Evolutionary conservation across 768 basidiomycete genomes (phyloP), one percentile per base, ranked within the genome.

Genomic region (Tylopilus vinaceipallidus): DNA sequence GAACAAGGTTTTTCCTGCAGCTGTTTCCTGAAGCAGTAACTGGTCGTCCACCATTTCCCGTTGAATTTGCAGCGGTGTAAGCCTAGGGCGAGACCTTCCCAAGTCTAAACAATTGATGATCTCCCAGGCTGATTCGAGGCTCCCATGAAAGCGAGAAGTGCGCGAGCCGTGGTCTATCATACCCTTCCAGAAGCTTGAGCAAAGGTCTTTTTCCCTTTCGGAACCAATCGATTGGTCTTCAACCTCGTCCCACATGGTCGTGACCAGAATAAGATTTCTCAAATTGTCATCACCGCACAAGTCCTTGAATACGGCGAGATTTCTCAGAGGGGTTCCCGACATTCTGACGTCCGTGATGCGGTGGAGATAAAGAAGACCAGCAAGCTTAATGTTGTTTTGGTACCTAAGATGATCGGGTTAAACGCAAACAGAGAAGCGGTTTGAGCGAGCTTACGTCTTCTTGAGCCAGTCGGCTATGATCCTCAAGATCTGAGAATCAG

Each of bases 231-330:
- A 23, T 17, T 39, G 4, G 41, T 49, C 38, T 2, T 46, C 29
- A 2, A 49, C 37, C 22, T 57, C 42, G 13, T 58, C 57, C 57
- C 57, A 58, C 57, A 58, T 59, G 6, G 58, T 59, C 1, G 58
- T 56, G 24, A 60, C 58, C 16, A 59, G 50, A 36, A 56, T 16
- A 2, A 60, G 37, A 16, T 53, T 60, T 48, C 48, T 56, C 20
- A 59, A 10, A 37, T 38, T 52, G 3, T 9, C 11, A 0, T 48
- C 19, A 11, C 57, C 57, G 10, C 57, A 59, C 33, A 59, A 22
- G 10, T 44, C 47, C 14, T 22, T 45, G 35, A 57, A 55, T 19
- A 57, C 49, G 1, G 26, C 10, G 7, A 57, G 20, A 34, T 49
- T 59, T 36, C 44, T 46, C 26, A 42, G 23, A 37, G 58, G 41